These are phyloP conservation scores for Galerina marginata DNA, from an alignment of 768 basidiomycete species.

Conservation along the genomic window DNA sequence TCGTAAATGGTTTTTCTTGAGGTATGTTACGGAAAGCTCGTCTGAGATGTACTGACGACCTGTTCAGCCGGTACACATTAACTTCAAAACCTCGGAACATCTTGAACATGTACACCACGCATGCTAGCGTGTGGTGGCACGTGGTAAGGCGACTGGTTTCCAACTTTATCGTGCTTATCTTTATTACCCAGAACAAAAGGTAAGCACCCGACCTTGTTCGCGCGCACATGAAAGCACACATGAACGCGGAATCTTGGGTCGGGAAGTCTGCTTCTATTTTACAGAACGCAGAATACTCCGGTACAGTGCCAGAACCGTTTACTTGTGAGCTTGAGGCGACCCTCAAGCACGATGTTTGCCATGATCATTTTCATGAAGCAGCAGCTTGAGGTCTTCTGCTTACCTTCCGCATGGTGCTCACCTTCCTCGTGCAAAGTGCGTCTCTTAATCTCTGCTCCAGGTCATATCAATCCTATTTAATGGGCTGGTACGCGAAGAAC, in stretches of 20 bases:
- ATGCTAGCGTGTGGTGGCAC: conserved; percentile 22
- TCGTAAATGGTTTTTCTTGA: conserved; percentile 16
- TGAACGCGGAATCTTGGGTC: conserved; percentile 13
- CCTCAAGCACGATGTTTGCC: conserved; percentile 16
- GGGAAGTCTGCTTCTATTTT: conserved; percentile 4
- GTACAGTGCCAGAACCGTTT: conserved; percentile 16
- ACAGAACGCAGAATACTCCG: conserved; percentile 1
- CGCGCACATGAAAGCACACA: conserved; percentile 18
- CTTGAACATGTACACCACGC: conserved; percentile 13
- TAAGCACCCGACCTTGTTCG: conserved; percentile 11
- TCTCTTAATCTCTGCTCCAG: neutral
- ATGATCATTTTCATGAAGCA: conserved; percentile 16
- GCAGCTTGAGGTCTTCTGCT: conserved; percentile 10
- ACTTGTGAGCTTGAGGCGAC: conserved; percentile 20
- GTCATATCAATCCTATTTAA: conserved; percentile 22
- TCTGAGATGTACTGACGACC: conserved; percentile 18
- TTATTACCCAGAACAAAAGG: conserved; percentile 9
- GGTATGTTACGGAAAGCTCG: conserved; percentile 22
- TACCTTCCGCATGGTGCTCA: conserved; percentile 19
- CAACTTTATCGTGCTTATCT: conserved; percentile 17
- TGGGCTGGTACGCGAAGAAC: neutral
- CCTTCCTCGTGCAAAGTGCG: conserved; percentile 7
- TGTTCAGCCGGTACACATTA: conserved; percentile 18
- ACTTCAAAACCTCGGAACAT: conserved; percentile 24
- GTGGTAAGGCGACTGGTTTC: conserved; percentile 21